Percentiles rank a stretch among this genome's conserved stretches.
phyloP scores from a whole-genome alignment of 2,329 filamentous ascomycete species.

The Coniosporium tulheliwenetii region DNA sequence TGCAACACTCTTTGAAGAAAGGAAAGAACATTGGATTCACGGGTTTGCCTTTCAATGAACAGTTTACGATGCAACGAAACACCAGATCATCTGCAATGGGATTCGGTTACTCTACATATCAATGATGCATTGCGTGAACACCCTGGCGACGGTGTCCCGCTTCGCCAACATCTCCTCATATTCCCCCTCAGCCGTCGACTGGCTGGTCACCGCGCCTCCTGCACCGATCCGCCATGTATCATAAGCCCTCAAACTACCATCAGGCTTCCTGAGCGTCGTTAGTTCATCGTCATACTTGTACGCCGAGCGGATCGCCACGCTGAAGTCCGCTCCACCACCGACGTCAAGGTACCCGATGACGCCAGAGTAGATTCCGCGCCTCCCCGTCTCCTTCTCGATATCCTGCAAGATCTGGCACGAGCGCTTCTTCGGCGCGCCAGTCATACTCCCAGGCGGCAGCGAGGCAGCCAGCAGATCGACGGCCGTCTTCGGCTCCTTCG shows the following conservation, averaged over 20 bases:
- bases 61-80: too few species aligned
- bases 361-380: slow-evolving; percentile 67
- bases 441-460: slow-evolving; percentile 89
- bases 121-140: slow-evolving; percentile 1
- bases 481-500: slow-evolving; percentile 33
- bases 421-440: slow-evolving; percentile 84
- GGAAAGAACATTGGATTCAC: too few species aligned
- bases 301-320: slow-evolving; percentile 74
- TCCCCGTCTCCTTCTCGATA: slow-evolving; percentile 46
- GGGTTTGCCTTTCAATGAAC: too few species aligned
- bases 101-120: too few species aligned
- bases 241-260: slow-evolving; percentile 2
- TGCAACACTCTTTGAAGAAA: too few species aligned
- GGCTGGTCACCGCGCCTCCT: slow-evolving; percentile 74
- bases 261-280: slow-evolving; percentile 12
- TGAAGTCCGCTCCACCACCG: slow-evolving; percentile 75
- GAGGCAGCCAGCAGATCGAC: slow-evolving; percentile 63
- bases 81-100: too few species aligned
- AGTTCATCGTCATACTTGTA: slow-evolving; percentile 56
- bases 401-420: slow-evolving; percentile 67
- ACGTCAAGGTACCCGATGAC: slow-evolving; percentile 84
- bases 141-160: slow-evolving; percentile 17
- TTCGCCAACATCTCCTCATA: slow-evolving; percentile 67
- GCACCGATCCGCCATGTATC: slow-evolving; percentile 75
- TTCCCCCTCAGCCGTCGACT: slow-evolving; percentile 68